Percentiles rank a stretch among this genome's conserved stretches.
Evolutionary conservation across 768 basidiomycete species (phyloP).

Genomic region (Mycena galopus): DNA sequence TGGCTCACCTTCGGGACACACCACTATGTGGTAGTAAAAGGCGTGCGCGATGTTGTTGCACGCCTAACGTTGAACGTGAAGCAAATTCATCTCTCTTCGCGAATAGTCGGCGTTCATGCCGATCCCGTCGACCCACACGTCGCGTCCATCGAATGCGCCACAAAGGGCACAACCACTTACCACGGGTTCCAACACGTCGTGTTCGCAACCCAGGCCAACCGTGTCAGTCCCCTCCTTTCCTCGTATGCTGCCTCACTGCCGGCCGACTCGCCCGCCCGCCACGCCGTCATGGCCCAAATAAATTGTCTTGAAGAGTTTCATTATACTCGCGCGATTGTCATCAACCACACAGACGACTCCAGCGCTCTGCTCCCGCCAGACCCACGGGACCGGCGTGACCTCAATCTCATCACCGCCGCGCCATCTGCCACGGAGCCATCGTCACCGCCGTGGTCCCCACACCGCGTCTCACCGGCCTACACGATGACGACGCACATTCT

Average conservation of each 20-base stretch:
- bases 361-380: conserved; percentile 66
- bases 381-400: conserved; percentile 66
- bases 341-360: conserved; percentile 75
- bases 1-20: conserved; percentile 75
- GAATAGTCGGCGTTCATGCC: conserved; percentile 60
- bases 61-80: conserved; percentile 60
- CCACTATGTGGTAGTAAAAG: conserved; percentile 75
- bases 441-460: conserved; percentile 30
- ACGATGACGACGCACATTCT: conserved; percentile 82
- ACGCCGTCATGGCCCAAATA: conserved; percentile 56
- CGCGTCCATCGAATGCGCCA: conserved; percentile 55
- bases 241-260: conserved; percentile 59
- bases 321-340: conserved; percentile 69
- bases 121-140: conserved; percentile 50
- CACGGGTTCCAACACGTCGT: conserved; percentile 75
- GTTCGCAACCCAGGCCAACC: conserved; percentile 81
- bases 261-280: conserved; percentile 38
- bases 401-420: conserved; percentile 64
- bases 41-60: conserved; percentile 70
- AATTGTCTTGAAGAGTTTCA: conserved; percentile 64
- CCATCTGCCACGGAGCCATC: conserved; percentile 6
- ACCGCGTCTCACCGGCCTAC: conserved; percentile 61
- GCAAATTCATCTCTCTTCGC: conserved; percentile 67
- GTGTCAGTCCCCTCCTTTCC: conserved; percentile 66
- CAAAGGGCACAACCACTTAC: conserved; percentile 44